A percentile compares a stretch with the other conserved stretches of the same genome.
Evolutionary conservation across 768 basidiomycete genomes (phyloP).

Genomic region (Phaeolepiota aurea): DNA sequence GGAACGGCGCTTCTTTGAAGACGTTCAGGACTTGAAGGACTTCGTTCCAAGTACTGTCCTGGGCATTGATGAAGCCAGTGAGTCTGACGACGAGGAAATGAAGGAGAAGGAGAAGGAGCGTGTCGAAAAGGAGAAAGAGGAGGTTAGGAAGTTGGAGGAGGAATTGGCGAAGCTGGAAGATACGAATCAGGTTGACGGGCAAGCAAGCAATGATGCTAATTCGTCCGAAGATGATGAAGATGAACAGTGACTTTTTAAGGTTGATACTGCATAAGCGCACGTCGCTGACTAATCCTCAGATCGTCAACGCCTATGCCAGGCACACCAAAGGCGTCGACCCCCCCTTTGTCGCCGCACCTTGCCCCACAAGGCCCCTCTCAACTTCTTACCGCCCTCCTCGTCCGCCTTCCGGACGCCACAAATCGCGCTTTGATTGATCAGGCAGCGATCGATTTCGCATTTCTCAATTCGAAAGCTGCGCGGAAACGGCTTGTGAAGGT

Average conservation of each 20-base stretch:
- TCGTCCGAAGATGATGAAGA: no score
- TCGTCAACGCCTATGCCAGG: slow-evolving; percentile 38
- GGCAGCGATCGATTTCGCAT: slow-evolving; percentile 91
- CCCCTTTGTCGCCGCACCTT: slow-evolving; percentile 59
- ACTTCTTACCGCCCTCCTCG: slow-evolving; percentile 81
- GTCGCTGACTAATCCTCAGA: not conserved
- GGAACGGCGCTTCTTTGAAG: slow-evolving; percentile 89
- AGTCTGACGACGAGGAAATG: slow-evolving; percentile 33
- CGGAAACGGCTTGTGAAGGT: slow-evolving; percentile 88
- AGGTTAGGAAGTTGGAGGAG: slow-evolving; percentile 68
- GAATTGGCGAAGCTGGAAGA: slow-evolving; percentile 54
- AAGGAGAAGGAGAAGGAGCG: slow-evolving; percentile 44
- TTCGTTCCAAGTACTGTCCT: slow-evolving; percentile 86
- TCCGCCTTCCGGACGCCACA: slow-evolving; percentile 89
- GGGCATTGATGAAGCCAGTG: slow-evolving; percentile 50
- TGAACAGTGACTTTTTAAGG: no score
- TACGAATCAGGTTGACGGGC: not conserved
- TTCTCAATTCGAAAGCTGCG: slow-evolving; percentile 94
- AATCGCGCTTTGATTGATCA: slow-evolving; percentile 87
- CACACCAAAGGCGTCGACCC: slow-evolving; percentile 54
- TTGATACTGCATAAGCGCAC: no score
- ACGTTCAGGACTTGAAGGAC: slow-evolving; percentile 84
- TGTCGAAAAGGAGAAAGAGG: slow-evolving; percentile 54
- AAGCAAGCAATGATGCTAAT: no score
- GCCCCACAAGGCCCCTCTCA: slow-evolving; percentile 90